Evolutionary conservation across 352 stramenopile species (phyloP).

Genomic region (Pilasporangium apinafurcum): DNA sequence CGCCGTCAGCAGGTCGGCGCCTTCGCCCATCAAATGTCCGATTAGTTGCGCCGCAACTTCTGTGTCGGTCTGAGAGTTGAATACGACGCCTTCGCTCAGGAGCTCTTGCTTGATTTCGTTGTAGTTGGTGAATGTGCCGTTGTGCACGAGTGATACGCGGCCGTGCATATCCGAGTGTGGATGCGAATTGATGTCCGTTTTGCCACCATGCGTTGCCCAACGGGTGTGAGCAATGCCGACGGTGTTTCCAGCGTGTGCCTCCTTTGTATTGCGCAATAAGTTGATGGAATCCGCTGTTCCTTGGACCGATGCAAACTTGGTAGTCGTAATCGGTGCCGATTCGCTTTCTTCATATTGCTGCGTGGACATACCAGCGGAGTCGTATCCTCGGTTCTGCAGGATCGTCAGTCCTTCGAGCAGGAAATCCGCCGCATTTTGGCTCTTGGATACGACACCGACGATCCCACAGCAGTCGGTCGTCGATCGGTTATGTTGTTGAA

Average conservation of each 20-base stretch:
- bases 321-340: conserved; percentile 72
- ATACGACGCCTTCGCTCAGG: conserved; percentile 85
- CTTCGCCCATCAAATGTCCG: conserved; percentile 85
- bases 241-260: conserved; percentile 78
- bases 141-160: conserved; percentile 96
- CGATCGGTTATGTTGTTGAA: neutral
- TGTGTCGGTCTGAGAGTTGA: conserved; percentile 96
- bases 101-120: conserved; percentile 88
- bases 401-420: conserved; percentile 86
- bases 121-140: conserved; percentile 99
- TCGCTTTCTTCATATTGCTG: conserved; percentile 41
- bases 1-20: conserved; percentile 80
- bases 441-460: conserved; percentile 66
- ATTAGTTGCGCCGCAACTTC: conserved; percentile 98
- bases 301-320: conserved; percentile 92
- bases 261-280: conserved; percentile 75
- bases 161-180: conserved; percentile 93
- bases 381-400: conserved; percentile 95
- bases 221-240: conserved; percentile 98
- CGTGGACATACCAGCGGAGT: conserved; percentile 96
- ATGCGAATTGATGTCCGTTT: conserved; percentile 98
- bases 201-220: conserved; percentile 97
- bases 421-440: conserved; percentile 66
- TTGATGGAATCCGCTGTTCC: conserved; percentile 92
- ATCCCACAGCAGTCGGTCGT: conserved; percentile 65